Base-by-base conservation (phyloP, 78 protist genomes). In the Dictyostelium intermedium region DNA sequence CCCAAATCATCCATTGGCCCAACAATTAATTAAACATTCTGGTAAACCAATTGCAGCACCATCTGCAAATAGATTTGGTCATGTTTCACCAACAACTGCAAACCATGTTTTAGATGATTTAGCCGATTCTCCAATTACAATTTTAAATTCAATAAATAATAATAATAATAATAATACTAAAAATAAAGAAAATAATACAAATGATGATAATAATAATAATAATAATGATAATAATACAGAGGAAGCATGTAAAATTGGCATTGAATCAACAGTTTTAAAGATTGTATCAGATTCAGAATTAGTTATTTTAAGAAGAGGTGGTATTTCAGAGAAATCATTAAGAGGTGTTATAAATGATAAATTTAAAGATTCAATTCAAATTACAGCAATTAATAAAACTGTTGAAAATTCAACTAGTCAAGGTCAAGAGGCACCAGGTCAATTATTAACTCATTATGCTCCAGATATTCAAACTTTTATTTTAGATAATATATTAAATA, bases 1-100 rank as follows among this genome's bases (percentile, higher is more conserved):
- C 30, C 99, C 99, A n/a, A 23, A 60, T 10, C 98, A 98, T 85
- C 60, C 23, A 0, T 60, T 84, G 9, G 91, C 92, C 14, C 77
- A 69, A 47, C 3, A 9, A 10, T 84, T 91, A 30, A 89, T 89
- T 47, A 43, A 30, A 89, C 47, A 63, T 9, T 39, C 87, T 1
- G 82, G 82, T 14, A 14, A 37, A 30, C 95, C 95, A 20, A 85
- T 91, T 72, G 95, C 95, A 3, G 95, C 95, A 61, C 95, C 95
- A 30, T 35, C 72, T 18, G 95, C 95, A 23, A 91, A 91, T 91
- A 45, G 91, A 70, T 91, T 85, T 34, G 95, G 95, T 25, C 91
- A 85, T 47, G 92, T 85, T 5, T 66, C 83, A 27, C 95, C 95
- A 10, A 91, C 95, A 10, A 47, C 39, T 5, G 91, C 95, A 16